Evolutionary conservation across 2,329 filamentous ascomycete genomes (phyloP).

Genomic region (Colletotrichum liaoningense): DNA sequence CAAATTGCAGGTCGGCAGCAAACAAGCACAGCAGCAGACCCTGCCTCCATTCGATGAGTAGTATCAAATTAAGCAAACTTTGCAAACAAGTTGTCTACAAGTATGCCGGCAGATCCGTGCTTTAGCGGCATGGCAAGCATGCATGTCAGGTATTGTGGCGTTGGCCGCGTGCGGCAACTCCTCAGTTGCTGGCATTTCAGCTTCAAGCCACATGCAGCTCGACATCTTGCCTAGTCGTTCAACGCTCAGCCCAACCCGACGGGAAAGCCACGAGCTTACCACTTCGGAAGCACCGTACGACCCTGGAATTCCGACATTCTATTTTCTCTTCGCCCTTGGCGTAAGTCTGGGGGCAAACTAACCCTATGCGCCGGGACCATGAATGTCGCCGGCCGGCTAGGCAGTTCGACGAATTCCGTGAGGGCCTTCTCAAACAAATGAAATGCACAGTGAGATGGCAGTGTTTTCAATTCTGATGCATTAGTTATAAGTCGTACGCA

Average conservation of each 20-base stretch:
- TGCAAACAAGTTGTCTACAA: background rate
- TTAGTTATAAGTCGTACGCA: background rate
- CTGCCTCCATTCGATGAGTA: background rate
- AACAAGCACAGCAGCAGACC: background rate
- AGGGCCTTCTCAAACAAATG: background rate
- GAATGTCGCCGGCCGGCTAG: background rate
- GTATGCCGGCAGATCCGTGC: background rate
- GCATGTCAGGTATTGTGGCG: background rate
- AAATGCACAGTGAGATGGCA: background rate
- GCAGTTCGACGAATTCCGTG: background rate
- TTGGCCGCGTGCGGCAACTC: background rate
- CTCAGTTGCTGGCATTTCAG: background rate
- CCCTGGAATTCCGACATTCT: background rate
- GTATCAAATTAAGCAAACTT: background rate
- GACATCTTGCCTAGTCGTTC: background rate
- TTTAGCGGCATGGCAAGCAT: background rate
- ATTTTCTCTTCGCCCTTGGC: background rate
- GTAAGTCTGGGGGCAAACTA: background rate
- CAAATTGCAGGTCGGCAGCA: background rate
- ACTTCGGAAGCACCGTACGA: background rate
- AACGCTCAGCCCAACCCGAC: background rate
- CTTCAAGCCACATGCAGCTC: slow-evolving; percentile 4
- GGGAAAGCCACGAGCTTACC: background rate
- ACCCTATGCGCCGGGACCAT: background rate
- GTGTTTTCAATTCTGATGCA: background rate